Evolutionary conservation across 352 stramenopile species (phyloP).

Genomic region (Plasmopara viticola): DNA sequence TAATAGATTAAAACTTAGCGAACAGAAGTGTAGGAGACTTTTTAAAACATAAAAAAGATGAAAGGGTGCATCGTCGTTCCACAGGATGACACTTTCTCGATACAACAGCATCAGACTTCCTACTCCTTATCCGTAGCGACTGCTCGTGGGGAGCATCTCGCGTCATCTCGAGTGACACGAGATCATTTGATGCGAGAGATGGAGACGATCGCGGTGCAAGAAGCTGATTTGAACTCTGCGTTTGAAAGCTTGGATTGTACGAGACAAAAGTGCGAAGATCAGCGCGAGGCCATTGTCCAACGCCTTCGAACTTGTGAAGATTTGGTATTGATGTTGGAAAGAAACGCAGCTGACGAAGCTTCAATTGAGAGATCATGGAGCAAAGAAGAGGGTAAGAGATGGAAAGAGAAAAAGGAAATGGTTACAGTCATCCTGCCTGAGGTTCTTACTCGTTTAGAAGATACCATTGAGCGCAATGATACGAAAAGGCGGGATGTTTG

Average conservation of each 20-base stretch:
- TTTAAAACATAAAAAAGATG: slow-evolving; percentile 17
- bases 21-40: too few species aligned
- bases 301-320: slow-evolving; percentile 41
- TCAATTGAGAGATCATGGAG: slow-evolving; percentile 19
- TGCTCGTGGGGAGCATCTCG: slow-evolving; percentile 22
- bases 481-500: slow-evolving; percentile 53
- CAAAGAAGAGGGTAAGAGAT: slow-evolving; percentile 34
- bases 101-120: slow-evolving; percentile 14
- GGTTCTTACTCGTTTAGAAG: slow-evolving; percentile 42
- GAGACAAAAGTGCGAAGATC: slow-evolving; percentile 27
- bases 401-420: slow-evolving; percentile 48
- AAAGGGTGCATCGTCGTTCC: slow-evolving; percentile 49
- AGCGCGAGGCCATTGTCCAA: slow-evolving; percentile 46
- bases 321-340: slow-evolving; percentile 29
- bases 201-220: slow-evolving; percentile 54
- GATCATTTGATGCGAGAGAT: slow-evolving; percentile 58
- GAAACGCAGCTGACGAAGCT: slow-evolving; percentile 1
- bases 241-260: slow-evolving; percentile 61
- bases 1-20: too few species aligned
- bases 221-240: slow-evolving; percentile 48
- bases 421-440: slow-evolving; percentile 44
- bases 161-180: slow-evolving; percentile 35
- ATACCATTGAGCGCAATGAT: slow-evolving; percentile 63
- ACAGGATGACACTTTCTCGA: slow-evolving; percentile 29
- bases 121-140: not conserved